These are phyloP conservation scores for Ascosphaera apis DNA, from an alignment of 2,329 filamentous ascomycete species.

Conservation along the genomic window DNA sequence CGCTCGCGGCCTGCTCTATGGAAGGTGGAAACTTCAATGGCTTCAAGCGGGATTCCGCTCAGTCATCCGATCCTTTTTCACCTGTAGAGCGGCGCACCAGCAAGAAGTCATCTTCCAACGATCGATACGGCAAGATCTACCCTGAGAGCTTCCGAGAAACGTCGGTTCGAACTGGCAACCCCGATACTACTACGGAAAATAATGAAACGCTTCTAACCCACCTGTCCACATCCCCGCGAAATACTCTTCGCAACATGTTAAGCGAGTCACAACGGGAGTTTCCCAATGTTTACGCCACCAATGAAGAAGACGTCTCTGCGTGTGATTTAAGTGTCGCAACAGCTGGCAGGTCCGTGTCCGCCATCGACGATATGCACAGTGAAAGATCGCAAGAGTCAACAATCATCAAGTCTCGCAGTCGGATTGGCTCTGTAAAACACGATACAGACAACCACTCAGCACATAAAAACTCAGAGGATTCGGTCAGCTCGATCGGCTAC, in stretches of 20 bases:
- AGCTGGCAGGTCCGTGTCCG: conserved; percentile 19
- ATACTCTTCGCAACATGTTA: conserved; percentile 13
- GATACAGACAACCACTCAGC: conserved; percentile 11
- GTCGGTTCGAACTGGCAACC: conserved; percentile 24
- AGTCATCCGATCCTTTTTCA: conserved; percentile 16
- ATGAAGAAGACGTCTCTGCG: conserved; percentile 14
- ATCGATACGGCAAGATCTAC: conserved; percentile 23
- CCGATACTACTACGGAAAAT: conserved; percentile 20
- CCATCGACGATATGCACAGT: conserved; percentile 19
- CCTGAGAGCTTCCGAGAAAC: conserved; percentile 22
- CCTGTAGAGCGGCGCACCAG: conserved; percentile 22
- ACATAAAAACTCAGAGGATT: conserved; percentile 17
- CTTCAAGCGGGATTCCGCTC: conserved; percentile 18
- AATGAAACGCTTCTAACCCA: conserved; percentile 15
- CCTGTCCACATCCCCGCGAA: conserved; percentile 14
- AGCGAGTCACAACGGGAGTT: conserved; percentile 14
- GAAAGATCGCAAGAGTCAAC: conserved; percentile 15
- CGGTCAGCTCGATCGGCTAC: conserved; percentile 22
- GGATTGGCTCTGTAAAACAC: conserved; percentile 18
- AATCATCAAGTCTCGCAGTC: conserved; percentile 13
- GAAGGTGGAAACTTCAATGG: conserved; percentile 20
- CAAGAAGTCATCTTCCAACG: conserved; percentile 24
- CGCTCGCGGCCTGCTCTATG: conserved; percentile 9
- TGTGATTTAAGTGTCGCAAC: conserved; percentile 14
- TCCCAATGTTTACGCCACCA: conserved; percentile 11